Evolutionary conservation across 202 grass and related monocot species (phyloP), one percentile per base, ranked within the genome.

Genomic region (Cymbopogon flexuosus): DNA sequence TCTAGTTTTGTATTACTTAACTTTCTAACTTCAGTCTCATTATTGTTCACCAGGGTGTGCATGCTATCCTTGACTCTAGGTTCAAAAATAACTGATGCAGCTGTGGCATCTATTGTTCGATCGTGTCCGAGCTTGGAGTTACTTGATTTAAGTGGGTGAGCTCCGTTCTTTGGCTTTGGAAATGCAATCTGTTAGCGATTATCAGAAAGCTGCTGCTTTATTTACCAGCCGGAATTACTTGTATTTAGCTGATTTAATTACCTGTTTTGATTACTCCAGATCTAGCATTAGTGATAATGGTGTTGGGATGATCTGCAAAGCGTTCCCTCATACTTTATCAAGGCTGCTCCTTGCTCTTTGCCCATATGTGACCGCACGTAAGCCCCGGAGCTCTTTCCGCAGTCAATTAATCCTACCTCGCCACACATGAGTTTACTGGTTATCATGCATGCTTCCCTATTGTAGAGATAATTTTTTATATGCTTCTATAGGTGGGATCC

Each of bases 121-220:
- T 88, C 87, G 18, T 99, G 84, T 59, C 22, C 80, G 46, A 99
- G 70, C 78, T 87, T 99, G 79, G 92, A 91, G 70, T 82, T 99
- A 66, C 90, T 99, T 88, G 92, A 99, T 88, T 90, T 99, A 77
- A 99, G 92, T 51, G 96, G 96, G 96, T 99, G 93, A 76, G 74
- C 35, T 81, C 43, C 30, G 76, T 68, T 83, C 56, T 18, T 9
- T 83, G n/a, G 54, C 41, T 70, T 67, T 43, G 8, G 23, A 70
- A 72, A 77, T 68, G 23, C 67, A 84, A 46, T 34, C 67, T 75
- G 16, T 73, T 30, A 45, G 68, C 2, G 18, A 65, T 45, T 33
- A 36, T 47, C 14, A 35, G 29, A 61, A 85, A 62, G 16, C 19
- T 85, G 24, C 30, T 61, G 31, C 68, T 73, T 52, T 63, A 62